These are phyloP conservation scores for Chamaenerion angustifolium DNA, from an alignment of 345 rosid species.

Conservation along the genomic window DNA sequence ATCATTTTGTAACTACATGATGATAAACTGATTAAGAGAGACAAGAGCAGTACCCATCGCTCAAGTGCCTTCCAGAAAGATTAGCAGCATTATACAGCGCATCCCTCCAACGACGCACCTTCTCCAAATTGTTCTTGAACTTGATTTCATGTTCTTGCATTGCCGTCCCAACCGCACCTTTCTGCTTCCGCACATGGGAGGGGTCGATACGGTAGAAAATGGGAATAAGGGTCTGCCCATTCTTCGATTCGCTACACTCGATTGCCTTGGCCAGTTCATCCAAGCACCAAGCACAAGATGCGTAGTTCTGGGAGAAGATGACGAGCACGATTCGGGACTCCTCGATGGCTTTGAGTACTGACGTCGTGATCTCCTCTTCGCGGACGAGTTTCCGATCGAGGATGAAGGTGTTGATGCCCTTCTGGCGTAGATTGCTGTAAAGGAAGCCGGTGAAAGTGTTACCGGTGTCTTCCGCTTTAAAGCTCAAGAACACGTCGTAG, in stretches of 20 bases:
- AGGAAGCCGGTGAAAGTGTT: constrained; percentile 11
- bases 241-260: constrained; percentile 2
- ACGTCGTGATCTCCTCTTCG: constrained; percentile 7
- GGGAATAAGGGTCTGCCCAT: constrained; percentile 9
- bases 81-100: constrained; percentile 8
- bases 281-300: constrained; percentile 15
- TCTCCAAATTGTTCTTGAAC: constrained; percentile 1
- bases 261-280: constrained; percentile 16
- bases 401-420: constrained; percentile 6
- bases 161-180: neutral
- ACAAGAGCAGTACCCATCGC: no score
- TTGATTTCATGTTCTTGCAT: neutral
- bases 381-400: constrained; percentile 4
- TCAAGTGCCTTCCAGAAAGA: constrained; percentile 8
- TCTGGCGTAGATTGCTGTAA: constrained; percentile 3
- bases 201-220: constrained; percentile 12
- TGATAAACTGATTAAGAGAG: no score
- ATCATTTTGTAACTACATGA: no score
- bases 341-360: constrained; percentile 12
- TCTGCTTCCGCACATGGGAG: constrained; percentile 10
- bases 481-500: constrained; percentile 24
- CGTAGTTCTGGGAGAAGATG: constrained; percentile 15
- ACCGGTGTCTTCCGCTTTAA: constrained; percentile 15
- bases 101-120: constrained; percentile 9
- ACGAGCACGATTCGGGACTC: constrained; percentile 8